phyloP scores from a whole-genome alignment of 176 grass and related monocot genomes.

The Bothriochloa decipiens region DNA sequence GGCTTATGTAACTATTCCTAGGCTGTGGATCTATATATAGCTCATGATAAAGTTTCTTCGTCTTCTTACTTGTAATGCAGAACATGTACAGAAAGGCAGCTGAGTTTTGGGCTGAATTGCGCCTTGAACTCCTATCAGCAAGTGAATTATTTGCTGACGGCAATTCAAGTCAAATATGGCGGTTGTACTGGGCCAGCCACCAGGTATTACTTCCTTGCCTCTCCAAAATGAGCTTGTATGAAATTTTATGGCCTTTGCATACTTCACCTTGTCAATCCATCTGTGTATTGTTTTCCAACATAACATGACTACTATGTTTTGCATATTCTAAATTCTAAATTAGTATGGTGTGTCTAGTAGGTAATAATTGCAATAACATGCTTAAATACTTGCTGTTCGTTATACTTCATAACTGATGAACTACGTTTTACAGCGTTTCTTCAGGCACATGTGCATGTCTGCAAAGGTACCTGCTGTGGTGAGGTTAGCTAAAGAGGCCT shows the following conservation, averaged over 20 bases:
- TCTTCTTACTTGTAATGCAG: constrained; percentile 51
- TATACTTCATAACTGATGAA: constrained; percentile 41
- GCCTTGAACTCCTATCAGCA: constrained; percentile 88
- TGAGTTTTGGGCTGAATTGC: constrained; percentile 84
- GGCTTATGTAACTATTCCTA: neutral
- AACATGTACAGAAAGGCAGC: constrained; percentile 88
- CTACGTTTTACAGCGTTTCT: constrained; percentile 83
- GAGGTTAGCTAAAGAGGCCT: constrained; percentile 77
- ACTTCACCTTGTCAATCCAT: constrained; percentile 34
- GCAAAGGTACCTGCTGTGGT: constrained; percentile 91
- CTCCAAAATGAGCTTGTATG: constrained; percentile 16
- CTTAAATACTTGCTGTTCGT: constrained; percentile 3
- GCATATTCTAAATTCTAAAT: constrained; percentile 23
- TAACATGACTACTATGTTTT: constrained; percentile 19
- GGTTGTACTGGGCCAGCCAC: constrained; percentile 96
- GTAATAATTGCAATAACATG: constrained; percentile 31
- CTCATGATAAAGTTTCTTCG: constrained; percentile 31
- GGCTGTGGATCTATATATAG: neutral
- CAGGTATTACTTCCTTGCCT: constrained; percentile 65
- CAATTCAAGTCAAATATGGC: constrained; percentile 88
- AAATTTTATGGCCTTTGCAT: constrained; percentile 33
- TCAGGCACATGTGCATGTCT: constrained; percentile 98
- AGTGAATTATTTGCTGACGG: constrained; percentile 67
- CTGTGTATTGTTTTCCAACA: constrained; percentile 37
- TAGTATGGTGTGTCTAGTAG: constrained; percentile 10